A percentile compares a stretch with the other conserved stretches of the same genome.
Evolutionary conservation across 257 asterid species (phyloP).

Genomic region (Scutellaria minor): DNA sequence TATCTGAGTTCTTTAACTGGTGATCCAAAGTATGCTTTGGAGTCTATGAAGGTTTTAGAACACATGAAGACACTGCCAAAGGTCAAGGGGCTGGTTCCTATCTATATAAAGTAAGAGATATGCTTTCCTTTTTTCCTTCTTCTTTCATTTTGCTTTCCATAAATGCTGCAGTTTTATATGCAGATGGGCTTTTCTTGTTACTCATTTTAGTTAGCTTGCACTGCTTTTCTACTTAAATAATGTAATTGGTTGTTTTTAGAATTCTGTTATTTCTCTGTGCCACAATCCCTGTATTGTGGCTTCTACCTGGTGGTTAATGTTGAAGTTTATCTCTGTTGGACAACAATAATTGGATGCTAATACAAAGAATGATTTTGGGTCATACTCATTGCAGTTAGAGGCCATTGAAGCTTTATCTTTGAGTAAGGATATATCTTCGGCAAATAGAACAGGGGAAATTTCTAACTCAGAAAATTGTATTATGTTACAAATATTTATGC

Average conservation of each 20-base stretch:
- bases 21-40: slow-evolving; percentile 72
- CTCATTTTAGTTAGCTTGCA: slow-evolving; percentile 17
- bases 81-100: slow-evolving; percentile 94
- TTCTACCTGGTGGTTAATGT: background rate
- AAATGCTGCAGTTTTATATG: background rate
- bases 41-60: slow-evolving; percentile 94
- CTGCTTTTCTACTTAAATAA: background rate
- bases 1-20: slow-evolving; percentile 84
- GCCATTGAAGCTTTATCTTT: slow-evolving; percentile 3
- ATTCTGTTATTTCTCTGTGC: slow-evolving; percentile 6
- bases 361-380: slow-evolving; percentile 5
- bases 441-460: background rate
- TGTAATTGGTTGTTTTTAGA: background rate
- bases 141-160: background rate
- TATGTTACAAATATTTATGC: background rate
- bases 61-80: slow-evolving; percentile 78
- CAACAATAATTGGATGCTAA: slow-evolving; percentile 1
- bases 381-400: slow-evolving; percentile 26
- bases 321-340: background rate
- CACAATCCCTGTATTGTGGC: background rate
- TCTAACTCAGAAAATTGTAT: slow-evolving; percentile 2
- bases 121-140: background rate
- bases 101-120: slow-evolving; percentile 72
- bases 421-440: slow-evolving; percentile 5
- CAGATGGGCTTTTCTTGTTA: background rate